A percentile compares a stretch with the other conserved stretches of the same genome.
These are phyloP conservation scores for Monilinia vaccinii-corymbosi DNA, from an alignment of 2,329 filamentous ascomycete genomes.

Conservation along the genomic window DNA sequence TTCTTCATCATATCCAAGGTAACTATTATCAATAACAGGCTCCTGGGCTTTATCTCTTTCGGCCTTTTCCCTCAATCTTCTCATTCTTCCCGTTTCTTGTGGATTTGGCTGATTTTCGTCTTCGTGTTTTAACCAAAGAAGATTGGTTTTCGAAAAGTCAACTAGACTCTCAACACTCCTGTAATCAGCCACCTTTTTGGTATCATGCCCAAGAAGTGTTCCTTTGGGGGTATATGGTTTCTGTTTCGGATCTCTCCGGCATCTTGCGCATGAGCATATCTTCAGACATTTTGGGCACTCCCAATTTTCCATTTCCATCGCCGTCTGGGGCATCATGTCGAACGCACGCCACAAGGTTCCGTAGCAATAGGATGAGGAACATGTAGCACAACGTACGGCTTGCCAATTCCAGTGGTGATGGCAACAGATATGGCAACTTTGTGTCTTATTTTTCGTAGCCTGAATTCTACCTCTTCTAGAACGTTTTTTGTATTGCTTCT, in stretches of 20 bases:
- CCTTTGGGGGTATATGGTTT: conserved; percentile 78
- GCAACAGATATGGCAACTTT: conserved; percentile 73
- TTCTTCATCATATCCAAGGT: conserved; percentile 13
- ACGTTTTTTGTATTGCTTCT: conserved; percentile 42
- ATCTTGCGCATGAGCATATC: conserved; percentile 80
- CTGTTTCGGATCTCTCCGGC: conserved; percentile 57
- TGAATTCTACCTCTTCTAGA: conserved; percentile 30
- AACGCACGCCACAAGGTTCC: conserved; percentile 88
- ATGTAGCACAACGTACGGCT: conserved; percentile 71
- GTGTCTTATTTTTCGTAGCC: conserved; percentile 40
- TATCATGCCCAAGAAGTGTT: conserved; percentile 84
- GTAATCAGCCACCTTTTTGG: conserved; percentile 78
- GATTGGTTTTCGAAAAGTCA: conserved; percentile 82
- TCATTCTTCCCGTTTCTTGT: conserved; percentile 33
- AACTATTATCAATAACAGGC: conserved; percentile 19
- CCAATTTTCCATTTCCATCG: conserved; percentile 77
- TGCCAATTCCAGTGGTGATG: conserved; percentile 77
- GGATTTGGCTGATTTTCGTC: conserved; percentile 35
- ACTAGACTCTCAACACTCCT: conserved; percentile 85
- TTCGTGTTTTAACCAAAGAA: conserved; percentile 65
- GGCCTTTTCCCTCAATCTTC: conserved; percentile 28
- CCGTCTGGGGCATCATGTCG: conserved; percentile 74
- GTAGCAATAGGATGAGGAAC: conserved; percentile 76
- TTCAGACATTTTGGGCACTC: conserved; percentile 78
- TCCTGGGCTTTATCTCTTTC: conserved; percentile 27